Base-by-base conservation (phyloP, 768 basidiomycete genomes). In the Leccinum fibrillosum region DNA sequence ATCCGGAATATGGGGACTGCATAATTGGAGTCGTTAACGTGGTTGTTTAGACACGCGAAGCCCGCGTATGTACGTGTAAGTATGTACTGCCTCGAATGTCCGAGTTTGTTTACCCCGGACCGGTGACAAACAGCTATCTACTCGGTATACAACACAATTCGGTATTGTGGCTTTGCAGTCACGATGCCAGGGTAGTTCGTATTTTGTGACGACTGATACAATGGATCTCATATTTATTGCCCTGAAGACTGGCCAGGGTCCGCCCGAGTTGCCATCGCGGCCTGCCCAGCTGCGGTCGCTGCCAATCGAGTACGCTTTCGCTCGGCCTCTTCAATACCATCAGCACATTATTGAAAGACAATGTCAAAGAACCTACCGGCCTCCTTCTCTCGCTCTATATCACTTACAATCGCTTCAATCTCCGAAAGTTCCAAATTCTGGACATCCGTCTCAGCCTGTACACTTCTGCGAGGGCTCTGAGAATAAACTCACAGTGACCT, bases 321-420 rank as follows among this genome's bases (percentile, higher is more conserved):
- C 74, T 98, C 97, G 49, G 94, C 94, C 82, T 98, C 97, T 86
- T 82, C 65, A 63, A 32, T 39, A 15, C 50, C 32, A 34, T 61
- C 37, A 58, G 64, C 47, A 47, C 34, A 39, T 19, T 6, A 25
- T 49, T 6, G 52, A 45, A 57, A 37, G 4, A 21, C 1, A 42
- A 57, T 34, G 19, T 56, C 3, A 35, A 34, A 53, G 12, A 25
- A 63, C 85, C 48, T 56, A 91, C 91, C 91, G 35, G 89, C 89
- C 77, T 98, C 97, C 79, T 98, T 99, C 79, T 99, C 97, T 62
- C 87, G 84, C 74, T 99, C 97, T 58, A 99, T 98, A 52, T 92
- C 90, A 50, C 85, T 76, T 7, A 98, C 97, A 58, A 98, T 94
- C 0, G 80, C 86, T 70, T 97, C 94, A 53, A 99, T 95, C 72